Evolutionary conservation across 1,139 yeast genomes (phyloP).

Genomic region (Yamadazyma siamensis): DNA sequence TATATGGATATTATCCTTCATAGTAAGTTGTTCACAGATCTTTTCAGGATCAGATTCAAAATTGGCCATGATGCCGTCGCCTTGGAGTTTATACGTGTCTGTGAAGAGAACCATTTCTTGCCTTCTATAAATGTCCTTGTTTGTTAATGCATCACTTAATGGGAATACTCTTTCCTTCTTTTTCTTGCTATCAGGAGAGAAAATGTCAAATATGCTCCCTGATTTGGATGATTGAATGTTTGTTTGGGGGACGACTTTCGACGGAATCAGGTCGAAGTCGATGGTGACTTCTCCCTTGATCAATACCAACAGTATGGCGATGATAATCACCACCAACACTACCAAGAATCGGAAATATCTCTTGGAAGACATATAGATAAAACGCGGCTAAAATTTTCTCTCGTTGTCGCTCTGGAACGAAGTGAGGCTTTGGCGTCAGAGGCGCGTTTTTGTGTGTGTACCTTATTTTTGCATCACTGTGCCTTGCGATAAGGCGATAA

Average conservation of each 20-base stretch:
- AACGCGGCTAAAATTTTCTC: no score
- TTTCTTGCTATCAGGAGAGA: slow-evolving; percentile 1
- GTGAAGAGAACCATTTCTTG: slow-evolving; percentile 15
- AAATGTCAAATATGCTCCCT: slow-evolving; percentile 5
- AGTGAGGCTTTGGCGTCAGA: no score
- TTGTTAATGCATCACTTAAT: slow-evolving; percentile 5
- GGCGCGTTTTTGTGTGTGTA: no score
- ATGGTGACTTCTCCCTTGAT: slow-evolving; percentile 6
- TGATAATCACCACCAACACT: slow-evolving; percentile 9
- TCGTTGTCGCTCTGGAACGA: no score
- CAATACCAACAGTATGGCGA: slow-evolving; percentile 7
- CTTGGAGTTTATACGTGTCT: slow-evolving; percentile 16
- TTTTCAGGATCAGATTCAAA: slow-evolving; percentile 10
- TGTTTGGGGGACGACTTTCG: slow-evolving; percentile 2
- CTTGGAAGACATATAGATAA: slow-evolving; percentile 11
- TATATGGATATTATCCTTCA: slow-evolving; percentile 14
- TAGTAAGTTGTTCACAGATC: slow-evolving; percentile 15
- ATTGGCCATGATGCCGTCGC: slow-evolving; percentile 6
- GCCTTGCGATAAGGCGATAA: no score
- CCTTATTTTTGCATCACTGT: no score
- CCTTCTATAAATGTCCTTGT: slow-evolving; percentile 6
- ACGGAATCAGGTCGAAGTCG: slow-evolving; percentile 2
- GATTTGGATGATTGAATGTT: slow-evolving; percentile 2
- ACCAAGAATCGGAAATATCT: slow-evolving; percentile 10
- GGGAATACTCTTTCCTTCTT: slow-evolving; percentile 7